These are phyloP conservation scores for Stemphylium vesicarium DNA, from an alignment of 2,329 filamentous ascomycete genomes.

Conservation along the genomic window DNA sequence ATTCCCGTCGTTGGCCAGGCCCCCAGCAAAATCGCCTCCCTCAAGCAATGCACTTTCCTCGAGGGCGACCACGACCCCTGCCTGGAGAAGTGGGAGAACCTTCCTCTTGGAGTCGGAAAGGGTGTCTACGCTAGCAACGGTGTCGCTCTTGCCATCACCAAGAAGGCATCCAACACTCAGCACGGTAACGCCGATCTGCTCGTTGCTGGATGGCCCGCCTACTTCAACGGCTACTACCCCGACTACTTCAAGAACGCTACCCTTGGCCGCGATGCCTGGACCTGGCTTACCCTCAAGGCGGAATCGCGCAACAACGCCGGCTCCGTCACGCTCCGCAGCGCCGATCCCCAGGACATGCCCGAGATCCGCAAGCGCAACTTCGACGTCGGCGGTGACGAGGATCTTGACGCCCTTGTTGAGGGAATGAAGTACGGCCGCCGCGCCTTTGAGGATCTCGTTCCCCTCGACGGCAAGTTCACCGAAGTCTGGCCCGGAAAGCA, in stretches of 20 bases:
- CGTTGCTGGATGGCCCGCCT: conserved; percentile 60
- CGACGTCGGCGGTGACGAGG: conserved; percentile 40
- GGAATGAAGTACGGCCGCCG: conserved; percentile 60
- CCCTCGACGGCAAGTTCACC: conserved; percentile 53
- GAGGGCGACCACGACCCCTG: conserved; percentile 50
- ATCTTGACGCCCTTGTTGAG: conserved; percentile 62
- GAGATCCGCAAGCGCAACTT: conserved; percentile 53
- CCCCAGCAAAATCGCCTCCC: conserved; percentile 37
- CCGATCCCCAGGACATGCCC: conserved; percentile 67
- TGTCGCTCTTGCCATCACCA: conserved; percentile 57
- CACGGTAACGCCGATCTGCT: conserved; percentile 60
- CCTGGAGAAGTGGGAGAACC: conserved; percentile 51
- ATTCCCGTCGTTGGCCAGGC: conserved; percentile 53
- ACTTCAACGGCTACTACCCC: conserved; percentile 62
- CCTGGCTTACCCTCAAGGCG: conserved; percentile 63
- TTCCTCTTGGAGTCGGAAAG: conserved; percentile 38
- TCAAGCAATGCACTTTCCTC: conserved; percentile 51
- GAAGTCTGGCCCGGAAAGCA: conserved; percentile 58
- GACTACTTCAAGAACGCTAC: conserved; percentile 58
- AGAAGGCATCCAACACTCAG: conserved; percentile 45
- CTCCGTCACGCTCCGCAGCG: conserved; percentile 64
- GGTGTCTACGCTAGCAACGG: conserved; percentile 60
- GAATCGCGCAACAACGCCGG: conserved; percentile 67
- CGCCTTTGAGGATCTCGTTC: conserved; percentile 46
- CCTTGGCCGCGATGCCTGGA: conserved; percentile 53